Base-by-base conservation (phyloP, 2,329 filamentous ascomycete genomes). In the Ceratocystis harringtonii region DNA sequence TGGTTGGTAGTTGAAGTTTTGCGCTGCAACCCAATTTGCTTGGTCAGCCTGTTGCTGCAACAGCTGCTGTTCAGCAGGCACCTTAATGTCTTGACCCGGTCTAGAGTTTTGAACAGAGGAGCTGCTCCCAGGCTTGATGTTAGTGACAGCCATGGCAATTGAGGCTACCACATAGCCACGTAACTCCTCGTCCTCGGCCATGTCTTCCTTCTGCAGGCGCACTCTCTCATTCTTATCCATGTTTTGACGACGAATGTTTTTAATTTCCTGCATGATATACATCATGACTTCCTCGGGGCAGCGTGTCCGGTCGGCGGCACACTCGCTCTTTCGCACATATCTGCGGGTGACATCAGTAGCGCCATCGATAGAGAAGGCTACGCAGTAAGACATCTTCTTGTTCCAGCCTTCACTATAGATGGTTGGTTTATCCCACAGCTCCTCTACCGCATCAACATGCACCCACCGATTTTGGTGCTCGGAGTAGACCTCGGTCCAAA, bases 401-500 rank as follows among this genome's bases (percentile, higher is more conserved):
- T 88, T 86, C 94, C 94, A 99, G 68, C 92, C 92, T 75, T 96
- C 90, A 5, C 90, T 85, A 76, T 97, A 97, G 8, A 97, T 81
- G 58, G 89, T 83, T 62, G 94, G 94, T 72, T 92, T 91, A 74
- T 99, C 94, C 91, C 92, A 97, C 1, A 89, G 85, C 73, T 92
- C 92, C 74, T 97, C 94, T 72, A 92, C 96, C 43, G 87, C 86
- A 74, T 99, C 94, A 52, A 96, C 91, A 70, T 97, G 92, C n/a
- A 97, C 82, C 94, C 94, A 99, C 73, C 91, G 85, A 74, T 88
- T 86, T 72, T 92, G 88, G 76, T 96, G 91, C 69, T 94, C 89
- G 1, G 92, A 96, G 77, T 96, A 99, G 15, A 97, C 88, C 72
- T 97, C 94, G 0, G 92, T 96, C 94, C 94, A 99, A 30, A 96